phyloP scores from a whole-genome alignment of 768 basidiomycete genomes.

The Mrakia blollopis region DNA sequence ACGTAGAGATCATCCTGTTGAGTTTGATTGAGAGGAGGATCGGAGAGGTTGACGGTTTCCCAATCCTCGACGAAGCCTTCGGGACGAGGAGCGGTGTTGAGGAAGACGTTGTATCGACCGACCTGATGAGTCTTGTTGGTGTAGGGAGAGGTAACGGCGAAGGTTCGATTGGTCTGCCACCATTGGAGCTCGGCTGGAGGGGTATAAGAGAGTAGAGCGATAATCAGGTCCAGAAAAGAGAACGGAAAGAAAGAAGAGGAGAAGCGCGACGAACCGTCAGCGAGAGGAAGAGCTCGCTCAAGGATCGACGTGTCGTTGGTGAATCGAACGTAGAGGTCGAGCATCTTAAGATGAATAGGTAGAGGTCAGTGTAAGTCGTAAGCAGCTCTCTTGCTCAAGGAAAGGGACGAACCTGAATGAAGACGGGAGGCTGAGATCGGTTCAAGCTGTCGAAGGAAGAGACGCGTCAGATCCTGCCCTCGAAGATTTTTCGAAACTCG shows the following conservation, averaged over 20 bases:
- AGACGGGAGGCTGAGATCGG: conserved; percentile 88
- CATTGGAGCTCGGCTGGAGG: conserved; percentile 61
- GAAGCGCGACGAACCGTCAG: conserved; percentile 55
- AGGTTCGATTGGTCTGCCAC: conserved; percentile 72
- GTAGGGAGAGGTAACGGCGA: conserved; percentile 64
- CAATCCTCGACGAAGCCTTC: conserved; percentile 70
- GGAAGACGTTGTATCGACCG: conserved; percentile 64
- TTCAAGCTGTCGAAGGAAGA: conserved; percentile 49
- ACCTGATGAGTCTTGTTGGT: conserved; percentile 60
- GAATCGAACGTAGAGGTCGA: conserved; percentile 70
- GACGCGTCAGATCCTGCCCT: neutral
- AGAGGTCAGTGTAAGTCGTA: no score
- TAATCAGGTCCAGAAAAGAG: neutral
- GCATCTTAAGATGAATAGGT: conserved; percentile 53
- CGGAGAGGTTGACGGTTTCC: conserved; percentile 59
- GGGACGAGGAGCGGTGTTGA: conserved; percentile 79
- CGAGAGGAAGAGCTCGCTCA: conserved; percentile 70
- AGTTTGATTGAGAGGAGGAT: conserved; percentile 56
- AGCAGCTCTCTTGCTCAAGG: no score
- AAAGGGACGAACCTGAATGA: conserved; percentile 53
- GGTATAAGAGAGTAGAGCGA: neutral
- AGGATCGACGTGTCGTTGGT: conserved; percentile 73
- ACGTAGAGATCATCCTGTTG: conserved; percentile 66
- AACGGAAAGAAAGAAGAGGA: neutral
- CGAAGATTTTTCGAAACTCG: neutral